A percentile compares a stretch with the other conserved stretches of the same genome.
These are phyloP conservation scores for Penicillium cosmopolitanum DNA, from an alignment of 495 filamentous ascomycete species.

Conservation along the genomic window DNA sequence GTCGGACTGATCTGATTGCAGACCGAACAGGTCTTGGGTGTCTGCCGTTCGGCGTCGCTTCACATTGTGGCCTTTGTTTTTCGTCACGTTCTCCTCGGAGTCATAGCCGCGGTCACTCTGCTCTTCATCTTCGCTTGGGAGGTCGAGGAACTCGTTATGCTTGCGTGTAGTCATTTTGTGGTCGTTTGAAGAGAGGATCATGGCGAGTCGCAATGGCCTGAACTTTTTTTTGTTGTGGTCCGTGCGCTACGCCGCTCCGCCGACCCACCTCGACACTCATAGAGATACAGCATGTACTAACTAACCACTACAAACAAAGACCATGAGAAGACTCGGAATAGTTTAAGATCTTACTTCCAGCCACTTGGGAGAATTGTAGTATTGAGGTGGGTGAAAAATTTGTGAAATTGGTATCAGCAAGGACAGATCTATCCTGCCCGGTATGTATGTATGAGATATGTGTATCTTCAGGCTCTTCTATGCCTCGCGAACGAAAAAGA, in stretches of 20 bases:
- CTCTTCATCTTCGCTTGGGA: constrained; percentile 71
- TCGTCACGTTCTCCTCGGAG: constrained; percentile 67
- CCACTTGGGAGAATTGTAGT: too few relatives aligned
- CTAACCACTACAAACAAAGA: neutral
- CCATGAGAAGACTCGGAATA: neutral
- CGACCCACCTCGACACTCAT: neutral
- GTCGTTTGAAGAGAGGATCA: neutral
- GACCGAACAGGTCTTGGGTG: constrained; percentile 43
- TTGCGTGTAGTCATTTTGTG: constrained; percentile 66
- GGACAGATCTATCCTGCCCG: neutral
- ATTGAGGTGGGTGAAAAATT: neutral
- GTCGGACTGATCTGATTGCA: constrained; percentile 31
- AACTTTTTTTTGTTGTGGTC: constrained; percentile 35
- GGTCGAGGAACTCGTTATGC: constrained; percentile 76
- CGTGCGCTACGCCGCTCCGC: constrained; percentile 24
- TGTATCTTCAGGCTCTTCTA: constrained; percentile 19
- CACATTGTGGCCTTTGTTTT: constrained; percentile 61
- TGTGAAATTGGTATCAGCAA: constrained; percentile 3
- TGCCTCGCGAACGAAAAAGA: constrained; percentile 15
- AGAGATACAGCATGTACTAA: neutral
- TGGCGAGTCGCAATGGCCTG: constrained; percentile 7
- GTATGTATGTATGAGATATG: constrained; percentile 19
- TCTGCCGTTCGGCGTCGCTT: constrained; percentile 65
- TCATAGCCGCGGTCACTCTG: constrained; percentile 63
- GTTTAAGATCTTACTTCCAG: neutral